Conservation (phyloP, 495 filamentous ascomycete species). For the Penicillium lagena region DNA sequence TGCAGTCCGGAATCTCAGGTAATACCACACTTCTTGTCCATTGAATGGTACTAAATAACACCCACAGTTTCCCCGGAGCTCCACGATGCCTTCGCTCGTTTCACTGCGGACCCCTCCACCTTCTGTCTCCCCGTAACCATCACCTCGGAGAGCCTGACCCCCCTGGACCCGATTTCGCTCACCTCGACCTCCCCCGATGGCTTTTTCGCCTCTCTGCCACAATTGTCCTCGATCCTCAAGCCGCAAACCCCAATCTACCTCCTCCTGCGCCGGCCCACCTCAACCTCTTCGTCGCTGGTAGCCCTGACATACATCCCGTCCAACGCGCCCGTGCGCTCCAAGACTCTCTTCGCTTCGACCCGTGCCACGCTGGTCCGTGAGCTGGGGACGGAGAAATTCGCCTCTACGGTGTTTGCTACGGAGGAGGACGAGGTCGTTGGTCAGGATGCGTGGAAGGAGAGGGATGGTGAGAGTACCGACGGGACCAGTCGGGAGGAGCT, state of each 20-base stretch:
- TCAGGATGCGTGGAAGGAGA: constrained; percentile 65
- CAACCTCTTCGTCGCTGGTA: constrained; percentile 47
- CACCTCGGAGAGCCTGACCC: constrained; percentile 63
- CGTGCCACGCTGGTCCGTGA: constrained; percentile 77
- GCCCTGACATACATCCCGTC: constrained; percentile 89
- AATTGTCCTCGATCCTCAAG: constrained; percentile 65
- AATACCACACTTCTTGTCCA: constrained; percentile 7
- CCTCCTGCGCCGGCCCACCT: constrained; percentile 64
- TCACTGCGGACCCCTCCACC: constrained; percentile 55
- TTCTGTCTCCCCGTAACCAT: constrained; percentile 84
- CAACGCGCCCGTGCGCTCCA: constrained; percentile 81
- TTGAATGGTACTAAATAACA: constrained; percentile 5
- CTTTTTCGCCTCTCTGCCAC: constrained; percentile 55
- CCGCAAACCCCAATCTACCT: constrained; percentile 76
- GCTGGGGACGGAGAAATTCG: constrained; percentile 85
- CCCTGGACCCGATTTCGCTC: constrained; percentile 52
- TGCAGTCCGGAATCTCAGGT: constrained; percentile 91
- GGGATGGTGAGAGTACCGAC: constrained; percentile 53
- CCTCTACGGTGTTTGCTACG: constrained; percentile 69
- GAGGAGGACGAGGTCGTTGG: constrained; percentile 62
- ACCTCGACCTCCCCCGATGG: constrained; percentile 34
- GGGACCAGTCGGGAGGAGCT: constrained; percentile 48
- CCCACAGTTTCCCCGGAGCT: constrained; percentile 76
- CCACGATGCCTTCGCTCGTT: constrained; percentile 68
- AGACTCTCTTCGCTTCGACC: constrained; percentile 92